Conservation (phyloP, 83 land plant genomes). For the Isoetes engelmannii region DNA sequence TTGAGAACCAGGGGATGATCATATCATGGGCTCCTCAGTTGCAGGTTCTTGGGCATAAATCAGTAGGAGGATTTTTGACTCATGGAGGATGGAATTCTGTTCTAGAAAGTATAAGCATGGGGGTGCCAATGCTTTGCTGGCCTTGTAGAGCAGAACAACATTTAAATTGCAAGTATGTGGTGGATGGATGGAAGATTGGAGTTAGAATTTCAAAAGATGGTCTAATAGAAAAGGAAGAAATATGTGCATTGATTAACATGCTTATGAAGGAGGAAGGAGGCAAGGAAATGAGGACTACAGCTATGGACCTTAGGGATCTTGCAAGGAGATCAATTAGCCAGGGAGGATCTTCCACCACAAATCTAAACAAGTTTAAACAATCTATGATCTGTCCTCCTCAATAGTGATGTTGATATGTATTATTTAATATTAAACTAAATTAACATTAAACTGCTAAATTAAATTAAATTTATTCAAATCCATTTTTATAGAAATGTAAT, state of each 20-base stretch:
- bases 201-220: not conserved
- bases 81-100: conserved; percentile 6
- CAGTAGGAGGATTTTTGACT: conserved; percentile 4
- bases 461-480: too few species aligned
- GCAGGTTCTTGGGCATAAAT: conserved; percentile 2
- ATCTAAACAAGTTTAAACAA: too few species aligned
- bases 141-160: not conserved
- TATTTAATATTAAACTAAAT: too few species aligned
- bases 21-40: conserved; percentile 3
- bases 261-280: not conserved
- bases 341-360: too few species aligned
- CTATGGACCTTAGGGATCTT: not conserved
- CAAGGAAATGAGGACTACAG: not conserved
- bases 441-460: too few species aligned
- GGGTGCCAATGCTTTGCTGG: conserved; percentile 1
- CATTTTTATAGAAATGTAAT: too few species aligned
- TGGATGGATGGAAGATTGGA: not conserved
- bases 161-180: not conserved
- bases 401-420: too few species aligned
- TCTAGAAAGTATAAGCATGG: not conserved
- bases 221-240: not conserved
- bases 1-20: not conserved
- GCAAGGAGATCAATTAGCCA: too few species aligned
- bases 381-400: too few species aligned
- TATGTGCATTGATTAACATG: not conserved